Base-by-base conservation (phyloP, 495 filamentous ascomycete genomes). In the Beverwykella pulmonaria region DNA sequence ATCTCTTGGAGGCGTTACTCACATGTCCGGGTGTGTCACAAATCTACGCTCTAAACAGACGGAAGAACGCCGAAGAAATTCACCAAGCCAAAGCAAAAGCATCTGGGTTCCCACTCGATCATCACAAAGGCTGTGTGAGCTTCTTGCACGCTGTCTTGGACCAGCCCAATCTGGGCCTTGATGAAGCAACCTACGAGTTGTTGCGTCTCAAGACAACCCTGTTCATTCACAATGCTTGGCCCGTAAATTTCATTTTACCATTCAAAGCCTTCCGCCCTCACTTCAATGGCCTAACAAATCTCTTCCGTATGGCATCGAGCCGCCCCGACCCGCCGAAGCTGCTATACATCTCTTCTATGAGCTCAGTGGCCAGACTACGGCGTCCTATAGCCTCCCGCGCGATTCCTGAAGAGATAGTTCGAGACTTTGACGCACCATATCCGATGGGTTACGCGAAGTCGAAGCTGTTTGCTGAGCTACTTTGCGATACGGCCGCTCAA, bases 21-120 rank as follows among this genome's bases (percentile, higher is more conserved):
- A 32, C 50, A n/a, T 12, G 48, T 17, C 32, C 62, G 9, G 27
- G 12, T 5, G 56, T 74, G 19, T 32, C 53, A 0, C 58, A 49
- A 15, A 46, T 75, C 23, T 62, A 74, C 20, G 73, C 65, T 56
- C 65, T 77, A 6, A 67, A 69, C 22, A 62, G 74, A 19, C 7
- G n/a, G 4, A 9, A 29, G 41, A 53, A 61, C 26, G 58, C 58
- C 4, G 9, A 19, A 41, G 36, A 41, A 41, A 41, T 41, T 17
- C 58, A 61, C 15, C 12, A 29, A 34, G 26, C 39, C 23, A 52
- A 26, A n/a, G 47, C 19, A 9, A 19, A 49, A 29, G 6, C 23
- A 5, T 15, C 41, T 7, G 44, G 58, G 15, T 61, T 50, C 10
- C 29, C 5, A 19, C 34, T 39, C 5, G 54, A 46, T 7, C 34